Evolutionary conservation across 208 protist genomes (phyloP), one percentile per base, ranked within the genome.

Genomic region (Acanthamoeba healyi): DNA sequence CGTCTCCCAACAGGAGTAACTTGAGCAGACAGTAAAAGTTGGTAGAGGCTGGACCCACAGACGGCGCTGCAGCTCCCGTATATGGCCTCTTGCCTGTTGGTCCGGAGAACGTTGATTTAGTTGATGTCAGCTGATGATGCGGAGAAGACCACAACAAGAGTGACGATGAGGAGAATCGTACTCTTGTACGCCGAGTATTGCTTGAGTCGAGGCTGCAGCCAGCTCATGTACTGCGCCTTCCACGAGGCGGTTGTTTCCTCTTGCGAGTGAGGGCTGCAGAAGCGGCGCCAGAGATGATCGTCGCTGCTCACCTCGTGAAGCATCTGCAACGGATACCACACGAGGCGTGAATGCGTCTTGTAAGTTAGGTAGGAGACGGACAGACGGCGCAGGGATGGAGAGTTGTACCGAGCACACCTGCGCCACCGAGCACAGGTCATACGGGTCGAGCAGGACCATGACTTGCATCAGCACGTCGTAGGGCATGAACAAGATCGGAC

Each of bases 11-110:
- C 24, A 72, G 88, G 10, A 92, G 2, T 4, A 72, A 0, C 86
- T 72, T 90, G 56, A 90, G n/a, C 10, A 90, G 82, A 29, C 38
- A 70, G 54, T 90, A 15, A 49, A n/a, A 46, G 86, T 29, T 92
- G 10, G 0, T 17, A 17, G 9, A 6, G 29, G 6, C 4, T 44
- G 67, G 67, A 26, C 51, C 19, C 51, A 22, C 51, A 26, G 51
- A 26, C n/a, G n/a, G n/a, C n/a, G n/a, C n/a, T n/a, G n/a, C n/a
- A n/a, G n/a, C n/a, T n/a, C n/a, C n/a, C n/a, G n/a, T n/a, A n/a
- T n/a, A n/a, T n/a, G n/a, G n/a, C n/a, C n/a, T n/a, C n/a, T n/a
- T 67, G 29, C 12, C 17, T 7, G 67, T 15, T 34, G 34, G 17
- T 36, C 29, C 26, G 24, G 34, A 2, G 4, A 65, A 15, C 24